Conservation (phyloP, 2,329 filamentous ascomycete genomes). For the Ceratocystis albifundus region DNA sequence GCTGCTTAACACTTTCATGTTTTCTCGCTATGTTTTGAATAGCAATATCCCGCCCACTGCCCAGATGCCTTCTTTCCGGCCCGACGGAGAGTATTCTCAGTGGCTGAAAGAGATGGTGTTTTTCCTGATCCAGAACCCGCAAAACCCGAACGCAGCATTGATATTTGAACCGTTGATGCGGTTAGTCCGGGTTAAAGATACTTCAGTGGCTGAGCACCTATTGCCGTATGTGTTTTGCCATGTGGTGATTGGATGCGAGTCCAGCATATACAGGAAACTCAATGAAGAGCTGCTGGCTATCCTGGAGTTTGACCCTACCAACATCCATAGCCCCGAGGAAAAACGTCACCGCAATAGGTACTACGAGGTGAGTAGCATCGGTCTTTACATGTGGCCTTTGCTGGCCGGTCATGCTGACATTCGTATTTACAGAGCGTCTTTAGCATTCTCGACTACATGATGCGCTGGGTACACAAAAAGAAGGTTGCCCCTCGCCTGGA, state of each 20-base stretch:
- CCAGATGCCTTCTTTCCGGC: conserved; percentile 35
- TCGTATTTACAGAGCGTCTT: conserved; percentile 59
- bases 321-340: conserved; percentile 33
- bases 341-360: conserved; percentile 70
- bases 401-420: conserved; percentile 24
- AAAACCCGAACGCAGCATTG: conserved; percentile 59
- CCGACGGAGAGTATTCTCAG: conserved; percentile 45
- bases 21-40: conserved; percentile 67
- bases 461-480: conserved; percentile 62
- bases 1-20: conserved; percentile 77
- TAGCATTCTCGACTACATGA: conserved; percentile 78
- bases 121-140: conserved; percentile 68
- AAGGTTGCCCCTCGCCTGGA: conserved; percentile 36
- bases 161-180: conserved; percentile 74
- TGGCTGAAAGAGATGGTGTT: conserved; percentile 76
- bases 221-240: conserved; percentile 81
- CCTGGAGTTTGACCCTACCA: conserved; percentile 48
- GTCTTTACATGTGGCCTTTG: background rate
- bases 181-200: conserved; percentile 73
- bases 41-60: conserved; percentile 45
- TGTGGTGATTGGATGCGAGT: conserved; percentile 53
- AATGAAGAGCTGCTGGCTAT: conserved; percentile 60
- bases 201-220: conserved; percentile 76
- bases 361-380: conserved; percentile 57
- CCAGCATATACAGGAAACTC: conserved; percentile 3